Percentiles rank a stretch among this genome's conserved stretches.
Evolutionary conservation across 106 monocot species (phyloP).

Genomic region (Acanthochlamys bracteata): DNA sequence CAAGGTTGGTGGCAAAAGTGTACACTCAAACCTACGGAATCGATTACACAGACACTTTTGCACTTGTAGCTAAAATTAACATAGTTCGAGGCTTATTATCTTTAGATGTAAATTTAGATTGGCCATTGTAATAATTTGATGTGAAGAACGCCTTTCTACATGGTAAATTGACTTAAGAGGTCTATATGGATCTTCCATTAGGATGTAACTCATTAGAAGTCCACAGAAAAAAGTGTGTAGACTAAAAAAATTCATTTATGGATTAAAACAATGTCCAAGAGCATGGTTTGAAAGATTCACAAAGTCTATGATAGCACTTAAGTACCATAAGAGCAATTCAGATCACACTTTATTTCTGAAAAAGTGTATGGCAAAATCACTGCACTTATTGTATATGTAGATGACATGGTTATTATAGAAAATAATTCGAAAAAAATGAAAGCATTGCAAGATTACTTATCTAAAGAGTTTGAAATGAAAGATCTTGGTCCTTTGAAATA

Average conservation of each 20-base stretch:
- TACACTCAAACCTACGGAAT: conserved; percentile 9
- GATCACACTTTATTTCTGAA: conserved; percentile 15
- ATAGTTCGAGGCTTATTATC: too few relatives aligned
- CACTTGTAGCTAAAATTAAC: background rate
- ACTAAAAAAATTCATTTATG: conserved; percentile 18
- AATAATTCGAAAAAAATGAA: too few relatives aligned
- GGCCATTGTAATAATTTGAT: too few relatives aligned
- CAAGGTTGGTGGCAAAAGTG: background rate
- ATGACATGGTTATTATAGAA: too few relatives aligned
- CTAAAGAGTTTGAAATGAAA: too few relatives aligned
- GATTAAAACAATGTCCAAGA: conserved; percentile 1
- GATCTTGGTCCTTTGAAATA: too few relatives aligned
- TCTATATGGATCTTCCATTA: conserved; percentile 15
- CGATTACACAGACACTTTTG: conserved; percentile 7
- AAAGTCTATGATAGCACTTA: background rate
- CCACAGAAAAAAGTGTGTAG: background rate
- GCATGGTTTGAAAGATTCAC: conserved; percentile 17
- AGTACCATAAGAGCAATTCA: background rate
- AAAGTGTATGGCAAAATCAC: background rate
- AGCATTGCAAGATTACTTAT: background rate
- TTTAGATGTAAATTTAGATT: too few relatives aligned
- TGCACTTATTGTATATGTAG: too few relatives aligned
- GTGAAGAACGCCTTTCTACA: too few relatives aligned
- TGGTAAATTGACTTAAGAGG: conserved; percentile 3
- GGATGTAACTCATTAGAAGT: background rate